Conservation (phyloP, 73 alveolate species). For the Effrenium voratum region DNA sequence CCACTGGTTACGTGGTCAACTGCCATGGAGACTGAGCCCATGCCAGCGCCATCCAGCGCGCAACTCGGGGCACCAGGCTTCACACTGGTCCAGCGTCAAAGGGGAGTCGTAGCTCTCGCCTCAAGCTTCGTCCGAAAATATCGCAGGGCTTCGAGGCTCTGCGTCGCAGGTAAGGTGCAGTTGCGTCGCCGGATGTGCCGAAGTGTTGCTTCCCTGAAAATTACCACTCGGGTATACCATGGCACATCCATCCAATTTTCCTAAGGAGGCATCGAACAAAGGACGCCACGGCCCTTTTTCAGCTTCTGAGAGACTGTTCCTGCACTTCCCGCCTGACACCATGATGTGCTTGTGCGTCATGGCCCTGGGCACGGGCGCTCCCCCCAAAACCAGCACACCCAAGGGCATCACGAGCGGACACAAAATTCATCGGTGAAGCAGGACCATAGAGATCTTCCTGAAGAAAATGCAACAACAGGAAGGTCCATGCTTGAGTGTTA, state of each 20-base stretch:
- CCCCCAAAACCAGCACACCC: background rate
- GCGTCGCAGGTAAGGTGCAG: background rate
- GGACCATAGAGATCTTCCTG: too few species aligned
- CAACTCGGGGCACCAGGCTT: background rate
- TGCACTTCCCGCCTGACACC: too few species aligned
- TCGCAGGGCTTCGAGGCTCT: background rate
- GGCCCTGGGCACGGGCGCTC: background rate
- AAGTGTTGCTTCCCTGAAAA: background rate
- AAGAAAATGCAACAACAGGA: too few species aligned
- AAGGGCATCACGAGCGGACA: background rate
- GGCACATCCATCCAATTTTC: too few species aligned
- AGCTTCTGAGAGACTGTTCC: too few species aligned
- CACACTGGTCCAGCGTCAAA: conserved; percentile 54
- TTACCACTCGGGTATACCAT: too few species aligned
- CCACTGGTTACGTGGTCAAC: background rate
- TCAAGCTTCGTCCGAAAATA: background rate
- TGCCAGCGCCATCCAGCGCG: background rate
- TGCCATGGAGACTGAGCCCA: background rate
- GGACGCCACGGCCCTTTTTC: too few species aligned
- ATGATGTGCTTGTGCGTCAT: conserved; percentile 57
- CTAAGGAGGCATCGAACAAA: too few species aligned
- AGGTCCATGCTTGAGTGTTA: too few species aligned
- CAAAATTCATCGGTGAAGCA: background rate
- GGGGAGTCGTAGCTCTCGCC: conserved; percentile 83
- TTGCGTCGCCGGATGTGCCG: background rate